Evolutionary conservation across 495 filamentous ascomycete species (phyloP), one percentile per base, ranked within the genome.

Genomic region (Hypoxylon trugodes): DNA sequence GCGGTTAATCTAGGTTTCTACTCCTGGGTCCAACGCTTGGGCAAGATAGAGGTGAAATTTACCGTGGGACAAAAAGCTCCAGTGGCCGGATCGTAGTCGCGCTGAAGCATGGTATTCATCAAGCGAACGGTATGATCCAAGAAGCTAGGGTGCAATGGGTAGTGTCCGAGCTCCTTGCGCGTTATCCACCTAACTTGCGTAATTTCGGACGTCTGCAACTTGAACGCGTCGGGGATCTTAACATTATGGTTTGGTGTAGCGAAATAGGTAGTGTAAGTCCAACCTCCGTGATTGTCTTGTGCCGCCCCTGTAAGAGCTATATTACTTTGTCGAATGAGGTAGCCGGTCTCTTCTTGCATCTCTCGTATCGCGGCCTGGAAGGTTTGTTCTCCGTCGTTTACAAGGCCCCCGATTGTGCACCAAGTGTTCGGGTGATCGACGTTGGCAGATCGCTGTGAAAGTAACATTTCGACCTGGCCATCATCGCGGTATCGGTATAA

Each of bases 391-490:
- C 35, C 40, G 1, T 37, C 1, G 0, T 59, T 19, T 15, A 59
- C 3, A 18, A n/a, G 8, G 0, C 61, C 54, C 10, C 53, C 61
- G 26, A 57, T 51, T 10, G 30, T 47, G 2, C 6, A 3, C 61
- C 61, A 65, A 1, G n/a, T 37, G 0, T 13, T 10, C 0, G 0
- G 8, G 1, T 52, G 7, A 3, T 40, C 6, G 5, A 4, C 25
- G 1, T 4, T 0, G 0, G 0, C 5, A 13, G 42, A 12, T 22
- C 37, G 18, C 8, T 6, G 16, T 0, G 32, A 30, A 16, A 65
- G 32, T 7, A 65, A 13, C 25, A 65, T 48, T 36, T 65, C 53
- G 12, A 59, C 54, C 18, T 59, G 53, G 0, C 61, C 61, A 3
- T 22, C 19, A 5, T 10, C 18, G 18, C 41, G 32, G 19, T 37